Evolutionary conservation across 331 rosid species (phyloP).

Genomic region (Spiraea crenata): DNA sequence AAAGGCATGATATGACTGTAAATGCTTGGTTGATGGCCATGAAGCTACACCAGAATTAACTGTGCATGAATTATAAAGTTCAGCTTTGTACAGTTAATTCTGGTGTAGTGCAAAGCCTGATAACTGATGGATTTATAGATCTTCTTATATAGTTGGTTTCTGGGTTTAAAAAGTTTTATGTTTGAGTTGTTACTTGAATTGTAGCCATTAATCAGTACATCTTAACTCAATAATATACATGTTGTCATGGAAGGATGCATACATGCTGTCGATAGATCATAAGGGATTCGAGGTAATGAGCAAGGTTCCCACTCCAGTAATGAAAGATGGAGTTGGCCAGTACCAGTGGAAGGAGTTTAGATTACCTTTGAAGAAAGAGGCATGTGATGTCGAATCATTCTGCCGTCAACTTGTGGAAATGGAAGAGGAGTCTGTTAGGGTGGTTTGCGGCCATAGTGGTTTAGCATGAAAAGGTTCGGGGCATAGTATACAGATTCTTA

Average conservation of each 20-base stretch:
- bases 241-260: conserved; percentile 63
- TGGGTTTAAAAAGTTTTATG: not conserved
- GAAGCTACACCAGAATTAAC: no score
- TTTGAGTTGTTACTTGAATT: not conserved
- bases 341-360: conserved; percentile 76
- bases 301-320: conserved; percentile 41
- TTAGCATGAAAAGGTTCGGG: conserved; percentile 29
- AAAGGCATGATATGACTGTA: not conserved
- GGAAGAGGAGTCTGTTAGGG: conserved; percentile 72
- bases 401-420: conserved; percentile 71
- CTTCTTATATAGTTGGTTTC: not conserved
- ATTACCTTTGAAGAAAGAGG: conserved; percentile 64
- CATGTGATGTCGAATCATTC: conserved; percentile 52
- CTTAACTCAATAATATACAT: not conserved
- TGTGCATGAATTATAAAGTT: no score
- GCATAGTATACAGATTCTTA: not conserved
- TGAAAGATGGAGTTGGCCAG: conserved; percentile 46
- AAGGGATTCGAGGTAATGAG: conserved; percentile 78
- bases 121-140: no score
- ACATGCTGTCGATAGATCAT: conserved; percentile 55
- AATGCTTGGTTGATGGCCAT: no score
- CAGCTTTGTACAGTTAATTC: no score
- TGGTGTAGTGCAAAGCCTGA: no score
- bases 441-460: conserved; percentile 68
- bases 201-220: not conserved